These are phyloP conservation scores for Alternaria sp. DNA, from an alignment of 2,329 filamentous ascomycete genomes.

Conservation along the genomic window DNA sequence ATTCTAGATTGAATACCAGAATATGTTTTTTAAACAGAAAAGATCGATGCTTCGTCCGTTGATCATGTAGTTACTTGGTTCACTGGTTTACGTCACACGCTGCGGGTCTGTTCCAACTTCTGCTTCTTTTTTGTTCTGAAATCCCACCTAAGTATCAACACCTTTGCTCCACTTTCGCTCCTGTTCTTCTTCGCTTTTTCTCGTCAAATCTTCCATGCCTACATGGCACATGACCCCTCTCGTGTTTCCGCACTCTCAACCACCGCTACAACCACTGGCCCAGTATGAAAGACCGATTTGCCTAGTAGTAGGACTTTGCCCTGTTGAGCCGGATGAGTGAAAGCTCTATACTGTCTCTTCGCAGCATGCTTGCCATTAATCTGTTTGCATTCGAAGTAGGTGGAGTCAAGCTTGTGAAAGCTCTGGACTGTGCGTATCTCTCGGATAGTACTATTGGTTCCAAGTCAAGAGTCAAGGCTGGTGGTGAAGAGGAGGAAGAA, in stretches of 20 bases:
- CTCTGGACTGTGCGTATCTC: neutral
- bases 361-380: neutral
- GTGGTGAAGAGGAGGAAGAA: neutral
- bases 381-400: neutral
- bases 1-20: slow-evolving; percentile 17
- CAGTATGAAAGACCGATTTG: too few species aligned
- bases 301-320: too few species aligned
- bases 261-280: neutral
- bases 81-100: neutral
- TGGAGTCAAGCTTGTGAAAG: neutral
- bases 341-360: neutral
- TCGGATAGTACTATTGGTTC: neutral
- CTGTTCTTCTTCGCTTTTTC: too few species aligned
- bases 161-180: too few species aligned
- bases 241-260: neutral
- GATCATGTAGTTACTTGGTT: neutral
- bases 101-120: neutral
- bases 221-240: too few species aligned
- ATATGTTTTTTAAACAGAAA: neutral
- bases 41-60: neutral
- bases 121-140: too few species aligned
- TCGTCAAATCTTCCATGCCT: too few species aligned
- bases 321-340: neutral
- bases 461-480: neutral
- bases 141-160: too few species aligned